Evolutionary conservation across 1,284 basidiomycete genomes (phyloP), one percentile per base, ranked within the genome.

Genomic region (Tilletia caries): DNA sequence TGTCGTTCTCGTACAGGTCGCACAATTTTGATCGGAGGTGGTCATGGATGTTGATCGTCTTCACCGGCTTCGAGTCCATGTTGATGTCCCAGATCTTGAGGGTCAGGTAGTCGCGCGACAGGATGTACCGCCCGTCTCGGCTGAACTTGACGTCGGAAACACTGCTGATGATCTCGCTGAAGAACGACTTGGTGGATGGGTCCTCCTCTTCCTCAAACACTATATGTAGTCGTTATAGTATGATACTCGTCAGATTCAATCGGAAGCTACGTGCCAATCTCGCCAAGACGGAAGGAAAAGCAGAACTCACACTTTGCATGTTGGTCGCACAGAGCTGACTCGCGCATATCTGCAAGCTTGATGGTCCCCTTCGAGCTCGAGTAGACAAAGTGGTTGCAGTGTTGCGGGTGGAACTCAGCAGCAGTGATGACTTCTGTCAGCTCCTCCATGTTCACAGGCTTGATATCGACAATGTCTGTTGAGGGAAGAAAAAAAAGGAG

Each of bases 141-240:
- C 93, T 95, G 86, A 99, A 99, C 85, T 98, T 98, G 85, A 99
- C 95, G 84, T 99, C 96, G 58, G 96, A 98, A 82, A 99, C 98
- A 66, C 95, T 98, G 6, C 95, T 98, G 76, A 99, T 98, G 82
- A 98, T 99, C 86, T 99, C 96, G n/a, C 93, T 96, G 85, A 99
- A 99, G 88, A 99, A 99, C 1, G 96, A 98, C 77, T 96, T 92
- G 77, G 92, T 92, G 67, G 92, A 89, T 37, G 95, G 95, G 82
- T 98, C 96, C 84, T 99, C 96, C 80, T 98, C 95, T 84, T 98
- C 96, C 84, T 71, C 77, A 54, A 73, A 71, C 64, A 74, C 74
- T 64, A 73, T 44, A 29, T 64, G 66, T 65, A 62, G 48, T 66
- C 27, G 32, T 18, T 20, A n/a, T n/a, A n/a, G n/a, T n/a, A n/a